Evolutionary conservation across 192 early-diverging fungal species (phyloP).

Genomic region (Piromyces finnis): DNA sequence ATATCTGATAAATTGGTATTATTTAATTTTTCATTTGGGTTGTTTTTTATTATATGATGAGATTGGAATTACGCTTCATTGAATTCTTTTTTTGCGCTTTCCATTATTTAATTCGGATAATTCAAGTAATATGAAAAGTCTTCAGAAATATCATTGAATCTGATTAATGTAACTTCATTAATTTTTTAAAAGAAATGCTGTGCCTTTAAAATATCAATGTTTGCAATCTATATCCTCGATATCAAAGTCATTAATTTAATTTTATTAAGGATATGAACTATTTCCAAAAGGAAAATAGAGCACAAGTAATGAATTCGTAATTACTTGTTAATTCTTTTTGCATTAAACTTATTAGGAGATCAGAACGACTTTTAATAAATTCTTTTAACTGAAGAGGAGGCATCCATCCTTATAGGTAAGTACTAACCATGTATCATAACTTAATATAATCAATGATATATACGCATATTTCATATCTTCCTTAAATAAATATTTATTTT

Average conservation of each 20-base stretch:
- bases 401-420: neutral
- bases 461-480: neutral
- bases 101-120: neutral
- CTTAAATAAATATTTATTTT: neutral
- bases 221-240: neutral
- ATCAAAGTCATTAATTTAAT: neutral
- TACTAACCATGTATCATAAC: neutral
- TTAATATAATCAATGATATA: neutral
- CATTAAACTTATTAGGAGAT: neutral
- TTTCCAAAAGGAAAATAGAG: neutral
- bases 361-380: neutral
- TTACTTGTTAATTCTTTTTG: neutral
- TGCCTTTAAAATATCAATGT: neutral
- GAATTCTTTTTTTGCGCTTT: neutral
- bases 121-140: neutral
- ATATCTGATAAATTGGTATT: too few relatives aligned
- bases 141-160: neutral
- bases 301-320: neutral
- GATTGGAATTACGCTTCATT: too few relatives aligned
- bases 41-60: too few relatives aligned
- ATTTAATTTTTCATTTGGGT: too few relatives aligned
- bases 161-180: neutral
- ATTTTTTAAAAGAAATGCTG: neutral
- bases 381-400: neutral
- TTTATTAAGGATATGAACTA: neutral